These are phyloP conservation scores for Cavenderia fasciculata DNA, from an alignment of 78 protist genomes.

Conservation along the genomic window DNA sequence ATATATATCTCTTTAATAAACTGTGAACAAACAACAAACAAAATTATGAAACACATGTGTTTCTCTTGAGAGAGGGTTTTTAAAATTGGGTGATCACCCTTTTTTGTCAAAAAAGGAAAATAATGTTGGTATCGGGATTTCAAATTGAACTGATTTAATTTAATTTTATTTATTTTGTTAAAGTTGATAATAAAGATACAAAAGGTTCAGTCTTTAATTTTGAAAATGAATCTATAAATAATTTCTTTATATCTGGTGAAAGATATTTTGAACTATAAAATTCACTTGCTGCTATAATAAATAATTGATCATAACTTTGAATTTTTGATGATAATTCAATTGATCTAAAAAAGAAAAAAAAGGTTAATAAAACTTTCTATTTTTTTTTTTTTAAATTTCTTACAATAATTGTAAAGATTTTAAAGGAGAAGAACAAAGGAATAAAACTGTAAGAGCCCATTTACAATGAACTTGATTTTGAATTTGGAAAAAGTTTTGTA, in stretches of 20 bases:
- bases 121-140: too few relatives aligned
- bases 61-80: too few relatives aligned
- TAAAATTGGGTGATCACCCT: too few relatives aligned
- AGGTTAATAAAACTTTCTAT: too few relatives aligned
- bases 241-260: constrained; percentile 29
- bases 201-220: constrained; percentile 34
- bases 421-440: constrained; percentile 41
- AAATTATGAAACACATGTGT: too few relatives aligned
- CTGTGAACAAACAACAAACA: too few relatives aligned
- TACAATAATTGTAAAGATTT: constrained; percentile 55
- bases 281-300: constrained; percentile 54
- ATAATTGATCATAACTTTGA: constrained; percentile 54
- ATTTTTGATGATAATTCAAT: constrained; percentile 58
- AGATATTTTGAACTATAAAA: constrained; percentile 27
- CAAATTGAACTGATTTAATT: too few relatives aligned
- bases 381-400: not conserved
- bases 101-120: too few relatives aligned
- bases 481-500: constrained; percentile 77
- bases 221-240: constrained; percentile 26
- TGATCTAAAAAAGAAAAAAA: not conserved
- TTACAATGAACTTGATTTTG: constrained; percentile 64
- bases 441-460: constrained; percentile 67
- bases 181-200: too few relatives aligned
- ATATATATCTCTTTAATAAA: too few relatives aligned
- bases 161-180: too few relatives aligned